A percentile compares a stretch with the other conserved stretches of the same genome.
Evolutionary conservation across 2,329 filamentous ascomycete species (phyloP).

Genomic region (Dactylellina cionopaga): DNA sequence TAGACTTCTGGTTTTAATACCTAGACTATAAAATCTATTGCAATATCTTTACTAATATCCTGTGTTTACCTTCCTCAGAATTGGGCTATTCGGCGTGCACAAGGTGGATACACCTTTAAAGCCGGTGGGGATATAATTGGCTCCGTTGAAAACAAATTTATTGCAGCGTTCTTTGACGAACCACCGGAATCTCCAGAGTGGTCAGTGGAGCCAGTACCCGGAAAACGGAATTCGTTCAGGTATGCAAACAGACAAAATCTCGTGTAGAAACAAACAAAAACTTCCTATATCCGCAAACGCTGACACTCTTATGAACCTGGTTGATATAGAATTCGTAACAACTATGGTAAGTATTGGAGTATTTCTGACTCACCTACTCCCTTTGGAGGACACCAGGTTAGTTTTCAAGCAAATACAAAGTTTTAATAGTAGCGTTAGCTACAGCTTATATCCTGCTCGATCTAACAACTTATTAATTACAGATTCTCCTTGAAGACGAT

Average conservation of each 20-base stretch:
- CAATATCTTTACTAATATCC: no score
- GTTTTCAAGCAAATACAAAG: no score
- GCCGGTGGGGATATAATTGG: neutral
- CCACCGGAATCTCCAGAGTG: neutral
- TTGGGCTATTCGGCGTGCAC: neutral
- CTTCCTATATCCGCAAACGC: no score
- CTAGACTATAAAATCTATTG: no score
- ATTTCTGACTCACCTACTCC: no score
- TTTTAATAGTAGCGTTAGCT: neutral
- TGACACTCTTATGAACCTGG: no score
- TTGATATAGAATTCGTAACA: conserved; percentile 7
- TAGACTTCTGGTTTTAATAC: no score
- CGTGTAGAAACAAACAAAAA: neutral
- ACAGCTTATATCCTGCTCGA: neutral
- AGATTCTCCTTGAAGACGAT: neutral
- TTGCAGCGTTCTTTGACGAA: conserved; percentile 3
- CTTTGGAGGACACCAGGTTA: neutral
- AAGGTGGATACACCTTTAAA: neutral
- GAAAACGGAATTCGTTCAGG: neutral
- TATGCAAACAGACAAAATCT: neutral
- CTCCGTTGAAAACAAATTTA: neutral
- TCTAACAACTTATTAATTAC: neutral
- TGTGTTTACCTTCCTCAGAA: no score
- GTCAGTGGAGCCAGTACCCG: conserved; percentile 1
- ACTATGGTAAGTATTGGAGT: neutral